Base-by-base conservation (phyloP, 176 grass and related monocot species). In the Neostapfia colusana region DNA sequence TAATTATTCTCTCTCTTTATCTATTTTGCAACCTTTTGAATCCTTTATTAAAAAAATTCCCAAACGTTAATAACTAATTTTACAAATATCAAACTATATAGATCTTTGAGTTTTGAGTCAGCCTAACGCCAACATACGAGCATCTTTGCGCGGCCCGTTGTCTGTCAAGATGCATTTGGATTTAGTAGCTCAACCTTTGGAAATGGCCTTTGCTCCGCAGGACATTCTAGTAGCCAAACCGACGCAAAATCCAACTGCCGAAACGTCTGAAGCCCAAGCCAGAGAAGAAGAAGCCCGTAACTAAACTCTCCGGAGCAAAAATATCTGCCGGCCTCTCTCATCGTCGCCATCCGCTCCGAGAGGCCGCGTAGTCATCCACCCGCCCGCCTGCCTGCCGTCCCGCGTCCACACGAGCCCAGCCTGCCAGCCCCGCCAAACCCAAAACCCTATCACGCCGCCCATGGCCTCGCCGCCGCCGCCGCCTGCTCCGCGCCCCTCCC, bases 381-480 rank as follows among this genome's bases (percentile, higher is more conserved):
- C 61, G 31, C 83, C 70, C 56, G 43, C 56, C 70, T 61, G 31
- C 83, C 49, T 71, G 66, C 57, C n/a, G 51, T 45, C 50, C 24
- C 21, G 5, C 80, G 37, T 27, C 53, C 81, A n/a, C 76, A 42
- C 63, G 15, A 67, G 5, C 49, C 70, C 46, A 28, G 15, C 15
- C 31, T 36, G 66, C 45, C n/a, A n/a, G n/a, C n/a, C n/a, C n/a
- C 71, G 61, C 68, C 58, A 56, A 77, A 83, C 77, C 71, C 41
- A 84, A 84, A 91, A 81, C 81, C 85, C 84, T 84, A 88, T 64
- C 67, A 10, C 65, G 40, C 7, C 53, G 36, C 44, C 11, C 39
- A 89, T 89, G 87, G 87, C 82, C 50, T 84, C 82, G 76, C 70
- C 86, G 69, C 75, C 82, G 57, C 31, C 31, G 3, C 87, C 70